Base-by-base conservation (phyloP, 176 grass and related monocot genomes). In the Bonia amplexicaulis region DNA sequence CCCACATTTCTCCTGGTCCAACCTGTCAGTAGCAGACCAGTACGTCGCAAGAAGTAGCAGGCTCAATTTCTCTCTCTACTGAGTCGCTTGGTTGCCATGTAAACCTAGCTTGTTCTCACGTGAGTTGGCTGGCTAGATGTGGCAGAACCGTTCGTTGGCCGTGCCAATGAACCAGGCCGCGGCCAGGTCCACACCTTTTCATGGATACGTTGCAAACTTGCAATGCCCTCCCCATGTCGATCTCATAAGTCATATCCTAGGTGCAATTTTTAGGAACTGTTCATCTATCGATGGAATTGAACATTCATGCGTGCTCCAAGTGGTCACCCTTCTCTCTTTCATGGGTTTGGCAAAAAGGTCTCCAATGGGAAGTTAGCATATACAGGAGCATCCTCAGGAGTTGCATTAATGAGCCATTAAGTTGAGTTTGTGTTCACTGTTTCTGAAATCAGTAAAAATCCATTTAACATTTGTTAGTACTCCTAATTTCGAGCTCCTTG, bases 91-190 rank as follows among this genome's bases (percentile, higher is more conserved):
- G 69, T 53, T 84, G 89, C 80, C 61, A 84, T 84, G 89, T 74
- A 74, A 80, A 41, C 80, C 64, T 88, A 16, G 44, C 81, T 85
- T 88, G 81, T 76, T 85, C 61, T 87, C 63, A 85, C 76, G 89
- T 85, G 89, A 84, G 33, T 84, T 84, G 89, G 80, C 89, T 33
- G 71, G 66, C 80, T 66, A n/a, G 86, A 68, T 74, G 69, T 80
- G 85, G 85, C 89, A 85, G 69, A 53, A 29, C 61, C 76, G 31
- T 75, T 84, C 52, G 69, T 87, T 76, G 76, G 85, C 19, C 75
- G 51, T 71, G 74, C 49, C 85, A 87, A 70, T 9, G 76, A 63
- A 19, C 54, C 83, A 85, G 77, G 52, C 63, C 11, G 33, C 12
- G 19, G 26, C 78, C 47, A 83, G 80, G 80, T 19, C 85, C 85